Base-by-base conservation (phyloP, 1,284 basidiomycete genomes). In the Mycena sp. region DNA sequence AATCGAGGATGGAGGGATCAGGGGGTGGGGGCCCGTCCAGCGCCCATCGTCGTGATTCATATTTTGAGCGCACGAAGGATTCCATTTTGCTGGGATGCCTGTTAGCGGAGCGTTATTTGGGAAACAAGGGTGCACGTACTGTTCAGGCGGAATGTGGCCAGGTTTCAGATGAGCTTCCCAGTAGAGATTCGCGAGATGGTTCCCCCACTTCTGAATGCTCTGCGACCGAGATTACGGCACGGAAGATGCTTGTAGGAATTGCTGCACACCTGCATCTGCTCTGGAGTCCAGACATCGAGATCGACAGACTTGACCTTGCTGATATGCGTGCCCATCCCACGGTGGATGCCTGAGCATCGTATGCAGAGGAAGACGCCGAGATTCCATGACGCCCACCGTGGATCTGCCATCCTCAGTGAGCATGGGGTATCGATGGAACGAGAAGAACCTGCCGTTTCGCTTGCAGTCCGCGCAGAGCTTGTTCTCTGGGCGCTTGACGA, bases 351-450 rank as follows among this genome's bases (percentile, higher is more conserved):
- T n/a, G 96, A 98, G 80, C 97, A 99, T 63, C 97, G 88, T 70
- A 99, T 99, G 76, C 97, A 99, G 40, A 98, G 82, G 75, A 94
- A 98, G 3, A 95, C 92, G 30, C 96, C 96, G 89, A 99, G 78
- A 76, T 99, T 99, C 94, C 96, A 98, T 2, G 95, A 96, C 21
- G 97, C 97, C 97, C 97, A 99, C 74, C 97, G 85, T 38, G 97
- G 94, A 82, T 99, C 97, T 97, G 71, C 37, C 29, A 46, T n/a
- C 10, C 32, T 54, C 53, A 41, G 63, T 60, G 30, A 52, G 48
- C 51, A 57, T 45, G n/a, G 50, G 50, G 66, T 28, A 51, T 40
- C 41, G 43, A 45, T 58, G 45, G 37, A 2, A 35, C 29, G 23
- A 23, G 12, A n/a, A 21, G 46, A 60, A 72, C 86, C 54, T 68